These are phyloP conservation scores for bread wheat (Triticum aestivum) DNA, from an alignment of 176 grass and related monocot genomes.

Conservation along the genomic window IWGSC_CS_RefSeq_v2.1 NC_057814.1:90893221-90893720, in stretches of 20 bases:
- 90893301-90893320: not conserved
- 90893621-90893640: not conserved
- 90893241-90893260: not conserved
- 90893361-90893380: not conserved
- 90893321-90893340: not conserved
- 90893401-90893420: not conserved
- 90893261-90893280: not conserved
- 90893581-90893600: not conserved
- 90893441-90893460: not conserved
- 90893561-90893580: not conserved
- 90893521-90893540: not conserved
- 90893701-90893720: not conserved
- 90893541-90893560: not conserved
- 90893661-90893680: not conserved
- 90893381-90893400: not conserved
- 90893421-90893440: not conserved
- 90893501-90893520: not conserved
- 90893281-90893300: not conserved
- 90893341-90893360: not conserved
- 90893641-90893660: not conserved
- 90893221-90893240: not conserved
- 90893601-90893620: not conserved
- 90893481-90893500: not conserved
- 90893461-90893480: not conserved
- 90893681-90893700: not conserved